Percentiles rank a stretch among this genome's conserved stretches.
phyloP scores from a whole-genome alignment of 108 stramenopile species.

The Phaeodactylum tricornutum region DNA sequence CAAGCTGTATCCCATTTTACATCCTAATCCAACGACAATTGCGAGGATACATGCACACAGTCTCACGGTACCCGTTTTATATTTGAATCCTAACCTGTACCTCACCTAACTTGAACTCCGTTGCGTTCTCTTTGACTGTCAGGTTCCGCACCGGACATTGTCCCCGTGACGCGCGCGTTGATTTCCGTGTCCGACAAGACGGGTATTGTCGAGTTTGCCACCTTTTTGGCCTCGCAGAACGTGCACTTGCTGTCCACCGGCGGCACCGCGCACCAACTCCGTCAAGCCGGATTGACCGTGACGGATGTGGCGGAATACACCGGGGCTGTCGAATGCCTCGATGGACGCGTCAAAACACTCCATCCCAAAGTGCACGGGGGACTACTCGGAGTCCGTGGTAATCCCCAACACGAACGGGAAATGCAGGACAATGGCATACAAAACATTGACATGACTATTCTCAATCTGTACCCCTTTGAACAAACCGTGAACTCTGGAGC shows the following conservation, averaged over 20 bases:
- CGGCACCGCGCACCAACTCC: slow-evolving; percentile 85
- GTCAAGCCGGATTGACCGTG: slow-evolving; percentile 80
- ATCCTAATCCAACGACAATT: not conserved
- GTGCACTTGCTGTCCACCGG: slow-evolving; percentile 96
- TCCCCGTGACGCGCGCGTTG: slow-evolving; percentile 82
- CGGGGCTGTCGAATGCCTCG: slow-evolving; percentile 88
- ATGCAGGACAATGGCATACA: slow-evolving; percentile 87
- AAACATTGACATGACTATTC: slow-evolving; percentile 93
- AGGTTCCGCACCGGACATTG: slow-evolving; percentile 70
- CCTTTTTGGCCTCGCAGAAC: slow-evolving; percentile 58
- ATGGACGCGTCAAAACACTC: slow-evolving; percentile 98
- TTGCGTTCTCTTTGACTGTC: not conserved
- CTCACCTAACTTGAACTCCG: not conserved
- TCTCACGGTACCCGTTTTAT: not conserved
- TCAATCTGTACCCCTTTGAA: slow-evolving; percentile 98
- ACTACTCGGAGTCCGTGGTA: slow-evolving; percentile 90
- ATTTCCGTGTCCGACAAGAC: slow-evolving; percentile 95
- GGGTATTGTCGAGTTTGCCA: slow-evolving; percentile 89
- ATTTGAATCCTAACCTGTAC: not conserved
- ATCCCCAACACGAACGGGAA: slow-evolving; percentile 78
- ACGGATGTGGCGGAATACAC: slow-evolving; percentile 92
- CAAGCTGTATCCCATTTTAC: not conserved
- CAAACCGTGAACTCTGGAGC: slow-evolving; percentile 84
- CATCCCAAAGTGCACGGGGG: slow-evolving; percentile 98
- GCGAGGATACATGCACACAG: not conserved